Evolutionary conservation across 345 rosid species (phyloP), one percentile per base, ranked within the genome.

Genomic region (Diplotaxis tenuifolia): DNA sequence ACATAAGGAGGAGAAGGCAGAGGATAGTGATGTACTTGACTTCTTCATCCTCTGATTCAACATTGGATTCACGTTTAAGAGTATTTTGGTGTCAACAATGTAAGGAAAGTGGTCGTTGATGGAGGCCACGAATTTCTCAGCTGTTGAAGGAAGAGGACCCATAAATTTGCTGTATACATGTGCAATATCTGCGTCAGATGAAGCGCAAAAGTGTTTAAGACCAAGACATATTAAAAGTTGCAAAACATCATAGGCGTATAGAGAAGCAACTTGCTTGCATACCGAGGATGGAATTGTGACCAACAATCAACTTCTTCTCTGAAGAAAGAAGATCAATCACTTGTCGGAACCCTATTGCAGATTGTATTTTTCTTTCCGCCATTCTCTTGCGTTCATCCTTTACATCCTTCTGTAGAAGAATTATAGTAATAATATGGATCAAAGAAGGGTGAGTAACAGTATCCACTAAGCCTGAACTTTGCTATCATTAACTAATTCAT

Each of bases 271-370:
- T 76, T 47, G 58, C 42, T 77, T 52, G 70, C 80, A 62, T 86
- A 94, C 97, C 97, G 15, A 95, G 83, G 81, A 95, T 84, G 75
- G 97, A 95, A 80, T 95, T 92, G 74, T 95, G 97, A 76, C 99
- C 97, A 57, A 95, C 89, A 47, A 95, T 84, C 82, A 90, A 85
- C 89, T 90, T 95, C 71, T 85, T 31, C 73, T 86, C 93, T 0
- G 92, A 87, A 65, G 97, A 84, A 77, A 95, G 92, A 36, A 90
- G 82, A 66, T 95, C 99, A 70, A 95, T 88, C 74, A 95, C 92
- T 73, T 84, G 94, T 64, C 96, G 96, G 76, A 95, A 88, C 65
- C 99, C 99, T 22, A 85, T 67, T 34, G 96, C 89, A 68, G 82
- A 80, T 62, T 80, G 78, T 73, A 95, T 86, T 73, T 82, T 88